Conservation (phyloP, 345 rosid species). For the Eucalyptus viminalis region DNA sequence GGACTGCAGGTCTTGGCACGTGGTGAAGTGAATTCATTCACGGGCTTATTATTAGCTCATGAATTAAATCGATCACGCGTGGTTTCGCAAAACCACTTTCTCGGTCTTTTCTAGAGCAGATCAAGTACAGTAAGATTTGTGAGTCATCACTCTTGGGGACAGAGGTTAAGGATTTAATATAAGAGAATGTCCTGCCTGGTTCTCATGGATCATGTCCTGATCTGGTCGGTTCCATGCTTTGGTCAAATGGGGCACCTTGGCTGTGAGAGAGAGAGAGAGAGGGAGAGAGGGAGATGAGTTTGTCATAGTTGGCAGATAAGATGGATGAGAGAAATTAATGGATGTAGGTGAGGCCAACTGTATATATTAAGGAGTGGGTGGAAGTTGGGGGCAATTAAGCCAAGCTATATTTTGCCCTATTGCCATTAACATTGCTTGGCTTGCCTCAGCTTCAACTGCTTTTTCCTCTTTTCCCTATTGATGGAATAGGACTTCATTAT, state of each 20-base stretch:
- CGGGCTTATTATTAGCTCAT: not conserved
- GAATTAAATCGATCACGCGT: not conserved
- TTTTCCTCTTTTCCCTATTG: not conserved
- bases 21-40: not conserved
- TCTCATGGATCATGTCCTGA: not conserved
- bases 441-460: not conserved
- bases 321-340: slow-evolving; percentile 27
- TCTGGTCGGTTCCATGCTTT: not conserved
- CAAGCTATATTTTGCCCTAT: not conserved
- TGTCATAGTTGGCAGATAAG: slow-evolving; percentile 8
- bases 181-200: not conserved
- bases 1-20: not conserved
- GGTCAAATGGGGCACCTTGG: not conserved
- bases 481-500: not conserved
- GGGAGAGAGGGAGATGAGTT: not conserved
- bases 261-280: not conserved
- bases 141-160: not conserved
- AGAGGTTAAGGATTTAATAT: not conserved
- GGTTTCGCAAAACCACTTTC: not conserved
- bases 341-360: slow-evolving; percentile 23
- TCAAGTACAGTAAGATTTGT: not conserved
- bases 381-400: slow-evolving; percentile 37
- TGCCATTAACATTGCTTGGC: not conserved
- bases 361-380: slow-evolving; percentile 15
- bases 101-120: not conserved